Evolutionary conservation across 202 grass and related monocot species (phyloP).

Genomic region (Schoenoplectus tabernaemontani): DNA sequence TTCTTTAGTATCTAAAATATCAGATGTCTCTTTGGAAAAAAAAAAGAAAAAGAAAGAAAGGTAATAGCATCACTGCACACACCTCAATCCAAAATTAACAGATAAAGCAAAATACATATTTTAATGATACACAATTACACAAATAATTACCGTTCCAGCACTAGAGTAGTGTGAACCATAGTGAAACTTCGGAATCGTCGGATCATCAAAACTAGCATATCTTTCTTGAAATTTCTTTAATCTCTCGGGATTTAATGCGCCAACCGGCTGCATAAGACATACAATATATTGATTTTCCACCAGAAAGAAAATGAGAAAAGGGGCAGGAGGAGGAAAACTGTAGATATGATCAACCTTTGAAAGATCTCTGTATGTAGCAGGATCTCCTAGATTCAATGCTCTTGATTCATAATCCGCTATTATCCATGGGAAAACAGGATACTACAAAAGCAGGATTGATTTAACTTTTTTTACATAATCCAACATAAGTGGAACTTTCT

Average conservation of each 20-base stretch:
- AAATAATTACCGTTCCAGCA: constrained; percentile 60
- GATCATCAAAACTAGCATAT: constrained; percentile 80
- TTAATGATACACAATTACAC: constrained; percentile 1
- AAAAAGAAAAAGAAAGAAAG: too few relatives aligned
- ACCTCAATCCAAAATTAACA: not conserved
- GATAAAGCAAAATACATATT: not conserved
- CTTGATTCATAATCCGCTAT: constrained; percentile 80
- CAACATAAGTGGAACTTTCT: not conserved
- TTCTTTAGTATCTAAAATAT: not conserved
- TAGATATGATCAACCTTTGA: constrained; percentile 47
- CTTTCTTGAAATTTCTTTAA: constrained; percentile 95
- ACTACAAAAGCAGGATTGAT: constrained; percentile 36
- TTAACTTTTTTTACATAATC: not conserved
- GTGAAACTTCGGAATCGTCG: constrained; percentile 86
- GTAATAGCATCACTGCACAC: not conserved
- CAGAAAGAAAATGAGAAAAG: not conserved
- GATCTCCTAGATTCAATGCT: constrained; percentile 63
- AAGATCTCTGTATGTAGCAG: constrained; percentile 81
- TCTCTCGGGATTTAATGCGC: constrained; percentile 81
- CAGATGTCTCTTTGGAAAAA: not conserved
- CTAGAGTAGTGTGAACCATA: constrained; percentile 91
- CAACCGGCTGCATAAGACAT: constrained; percentile 80
- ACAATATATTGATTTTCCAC: constrained; percentile 1
- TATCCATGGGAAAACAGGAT: constrained; percentile 98
- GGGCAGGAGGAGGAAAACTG: constrained; percentile 2